Evolutionary conservation across 192 early-diverging fungal genomes (phyloP), one percentile per base, ranked within the genome.

Genomic region (Mortierella antarctica): DNA sequence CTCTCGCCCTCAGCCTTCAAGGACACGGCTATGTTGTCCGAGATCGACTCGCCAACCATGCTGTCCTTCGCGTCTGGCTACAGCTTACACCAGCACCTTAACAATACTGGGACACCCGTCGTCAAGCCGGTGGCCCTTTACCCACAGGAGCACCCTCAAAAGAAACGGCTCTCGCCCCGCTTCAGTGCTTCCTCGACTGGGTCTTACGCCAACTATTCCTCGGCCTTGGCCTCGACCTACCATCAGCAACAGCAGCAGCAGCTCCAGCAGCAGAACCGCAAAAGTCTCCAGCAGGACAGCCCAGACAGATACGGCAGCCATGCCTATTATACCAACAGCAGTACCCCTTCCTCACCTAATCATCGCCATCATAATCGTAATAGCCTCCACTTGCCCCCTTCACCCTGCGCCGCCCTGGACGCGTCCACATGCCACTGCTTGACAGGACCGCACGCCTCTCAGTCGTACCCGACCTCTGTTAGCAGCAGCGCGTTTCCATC

Each of bases 131-230:
- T 79, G 9, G 76, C 77, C 0, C 42, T 80, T 31, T 80, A 80
- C 55, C 77, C 77, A 17, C 77, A 72, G 21, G 77, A 80, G 18
- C 70, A 70, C 6, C 67, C 70, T 13, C 70, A 54, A n/a, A 70
- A 52, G 13, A 80, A 72, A 20, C 20, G 77, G n/a, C 72, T 72
- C 23, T 63, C 74, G n/a, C 67, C 74, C 0, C 58, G 74, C 31
- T 61, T 50, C 48, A 80, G 65, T 54, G 52, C 52, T 31, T 31
- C 31, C 47, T 72, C 70, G 5, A 54, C 64, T 23, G 31, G 57
- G 3, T 80, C 75, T 3, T 79, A 80, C 52, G 52, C 65, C 6
- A 58, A 44, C 10, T 80, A 80, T 47, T 67, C 70, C 23, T 72
- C 77, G 20, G 77, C 77, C 7, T 42, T 80, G 23, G 77, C 77